Percentiles rank a stretch among this genome's conserved stretches.
phyloP scores from a whole-genome alignment of 176 grass and related monocot genomes.

The Saccharum spontaneum region DNA sequence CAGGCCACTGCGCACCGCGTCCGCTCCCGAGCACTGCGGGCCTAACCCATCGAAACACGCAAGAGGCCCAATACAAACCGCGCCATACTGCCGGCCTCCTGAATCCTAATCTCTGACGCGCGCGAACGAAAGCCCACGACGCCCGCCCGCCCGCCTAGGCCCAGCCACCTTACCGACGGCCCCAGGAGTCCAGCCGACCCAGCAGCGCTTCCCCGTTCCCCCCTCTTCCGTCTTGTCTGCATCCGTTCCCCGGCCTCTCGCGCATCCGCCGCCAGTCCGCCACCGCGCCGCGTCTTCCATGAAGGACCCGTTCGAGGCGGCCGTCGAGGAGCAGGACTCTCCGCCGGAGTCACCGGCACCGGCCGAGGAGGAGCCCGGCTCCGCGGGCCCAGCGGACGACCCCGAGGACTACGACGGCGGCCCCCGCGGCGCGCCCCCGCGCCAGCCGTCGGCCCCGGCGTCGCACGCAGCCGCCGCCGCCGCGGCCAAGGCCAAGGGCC shows the following conservation, averaged over 20 bases:
- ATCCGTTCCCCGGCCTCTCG: background rate
- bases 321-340: constrained; percentile 90
- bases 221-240: background rate
- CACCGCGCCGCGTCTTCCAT: constrained; percentile 20
- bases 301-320: constrained; percentile 98
- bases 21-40: background rate
- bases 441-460: constrained; percentile 14
- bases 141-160: too few species aligned
- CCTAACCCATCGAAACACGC: background rate
- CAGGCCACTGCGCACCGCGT: background rate
- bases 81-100: too few species aligned
- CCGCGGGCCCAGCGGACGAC: background rate
- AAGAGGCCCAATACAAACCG: background rate
- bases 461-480: constrained; percentile 7
- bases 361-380: constrained; percentile 43
- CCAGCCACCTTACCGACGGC: too few species aligned
- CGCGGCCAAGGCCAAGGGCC: constrained; percentile 30
- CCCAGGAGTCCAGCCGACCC: background rate
- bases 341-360: constrained; percentile 66
- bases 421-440: constrained; percentile 33
- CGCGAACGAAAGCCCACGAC: background rate
- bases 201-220: background rate
- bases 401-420: constrained; percentile 43
- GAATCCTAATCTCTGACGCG: too few species aligned
- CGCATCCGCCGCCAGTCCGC: background rate